Evolutionary conservation across 108 stramenopile genomes (phyloP).

Genomic region (Stephanodiscus minutulus): DNA sequence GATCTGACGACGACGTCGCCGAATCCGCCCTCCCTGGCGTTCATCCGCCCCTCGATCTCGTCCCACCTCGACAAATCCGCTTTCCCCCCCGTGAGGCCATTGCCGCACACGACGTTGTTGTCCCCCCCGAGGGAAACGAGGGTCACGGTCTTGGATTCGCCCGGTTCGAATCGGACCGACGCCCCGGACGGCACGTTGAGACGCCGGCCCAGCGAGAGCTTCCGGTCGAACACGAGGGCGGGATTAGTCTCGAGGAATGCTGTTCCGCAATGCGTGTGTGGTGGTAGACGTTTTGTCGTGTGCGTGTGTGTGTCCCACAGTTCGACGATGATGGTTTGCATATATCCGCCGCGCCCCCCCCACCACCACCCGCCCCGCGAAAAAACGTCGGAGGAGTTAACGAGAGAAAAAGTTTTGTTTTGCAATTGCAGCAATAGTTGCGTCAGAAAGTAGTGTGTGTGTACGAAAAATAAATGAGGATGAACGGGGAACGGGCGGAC

Average conservation of each 20-base stretch:
- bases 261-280: neutral
- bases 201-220: conserved; percentile 82
- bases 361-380: no score
- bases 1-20: conserved; percentile 10
- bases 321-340: no score
- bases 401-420: no score
- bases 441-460: no score
- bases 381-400: no score
- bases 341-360: no score
- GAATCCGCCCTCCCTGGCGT: conserved; percentile 20
- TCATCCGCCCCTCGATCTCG: conserved; percentile 40
- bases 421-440: no score
- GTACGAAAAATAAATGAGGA: no score
- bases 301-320: no score
- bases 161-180: conserved; percentile 96
- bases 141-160: conserved; percentile 93
- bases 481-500: no score
- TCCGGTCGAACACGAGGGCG: conserved; percentile 88
- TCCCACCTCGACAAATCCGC: conserved; percentile 26
- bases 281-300: neutral
- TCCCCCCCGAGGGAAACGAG: conserved; percentile 87
- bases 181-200: conserved; percentile 93
- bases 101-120: conserved; percentile 55
- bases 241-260: conserved; percentile 92
- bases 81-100: conserved; percentile 45